phyloP scores from a whole-genome alignment of 2,329 filamentous ascomycete species.

The Celoporthe dispersa region DNA sequence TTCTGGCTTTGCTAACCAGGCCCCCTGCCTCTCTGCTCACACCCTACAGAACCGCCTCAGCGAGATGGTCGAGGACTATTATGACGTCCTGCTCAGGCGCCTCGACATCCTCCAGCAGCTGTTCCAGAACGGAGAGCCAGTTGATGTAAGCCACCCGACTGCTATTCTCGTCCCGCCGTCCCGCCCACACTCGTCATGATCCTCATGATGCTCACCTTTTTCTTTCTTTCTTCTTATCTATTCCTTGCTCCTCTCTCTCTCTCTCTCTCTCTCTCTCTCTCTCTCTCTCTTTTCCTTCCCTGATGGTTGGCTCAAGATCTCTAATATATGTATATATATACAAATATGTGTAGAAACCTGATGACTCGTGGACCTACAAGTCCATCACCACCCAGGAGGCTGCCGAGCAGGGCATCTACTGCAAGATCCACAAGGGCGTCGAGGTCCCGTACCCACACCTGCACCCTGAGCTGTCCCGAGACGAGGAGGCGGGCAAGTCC shows the following conservation, averaged over 20 bases:
- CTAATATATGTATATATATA: too few species aligned
- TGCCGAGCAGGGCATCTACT: constrained; percentile 49
- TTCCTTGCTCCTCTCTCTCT: constrained; percentile 32
- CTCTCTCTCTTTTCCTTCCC: too few species aligned
- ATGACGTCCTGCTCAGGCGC: constrained; percentile 51
- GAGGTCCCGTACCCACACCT: constrained; percentile 48
- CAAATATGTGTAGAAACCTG: constrained; percentile 33
- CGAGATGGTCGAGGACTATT: constrained; percentile 43
- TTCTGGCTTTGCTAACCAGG: constrained; percentile 17
- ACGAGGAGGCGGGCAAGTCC: constrained; percentile 39
- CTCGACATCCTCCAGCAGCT: constrained; percentile 51
- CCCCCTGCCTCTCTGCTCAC: constrained; percentile 1
- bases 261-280: constrained; percentile 26
- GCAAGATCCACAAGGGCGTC: constrained; percentile 44
- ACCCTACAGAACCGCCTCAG: constrained; percentile 22
- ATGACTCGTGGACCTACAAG: constrained; percentile 52
- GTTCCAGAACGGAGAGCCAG: constrained; percentile 48
- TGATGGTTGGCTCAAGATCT: too few species aligned
- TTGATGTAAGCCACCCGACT: constrained; percentile 49
- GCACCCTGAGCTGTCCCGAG: constrained; percentile 44
- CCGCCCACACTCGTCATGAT: background rate
- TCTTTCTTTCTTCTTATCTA: too few species aligned
- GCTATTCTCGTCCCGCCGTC: too few species aligned
- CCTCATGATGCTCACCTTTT: constrained; percentile 28
- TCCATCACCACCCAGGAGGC: constrained; percentile 50